These are phyloP conservation scores for Colletotrichum sp. DNA, from an alignment of 2,329 filamentous ascomycete genomes.

Conservation along the genomic window DNA sequence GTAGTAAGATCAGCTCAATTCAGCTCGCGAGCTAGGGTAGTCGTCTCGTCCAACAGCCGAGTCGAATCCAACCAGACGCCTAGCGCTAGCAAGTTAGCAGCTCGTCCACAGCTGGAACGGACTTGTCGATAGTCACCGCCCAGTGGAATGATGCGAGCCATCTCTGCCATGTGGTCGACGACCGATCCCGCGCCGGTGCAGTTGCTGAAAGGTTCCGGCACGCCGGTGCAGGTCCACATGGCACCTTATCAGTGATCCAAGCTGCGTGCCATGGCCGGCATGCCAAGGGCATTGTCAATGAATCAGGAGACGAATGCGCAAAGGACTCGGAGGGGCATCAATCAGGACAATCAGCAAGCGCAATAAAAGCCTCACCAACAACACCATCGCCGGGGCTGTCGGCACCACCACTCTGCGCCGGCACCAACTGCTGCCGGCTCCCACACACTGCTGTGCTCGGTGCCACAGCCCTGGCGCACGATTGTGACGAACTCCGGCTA, in stretches of 20 bases:
- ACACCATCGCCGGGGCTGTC: background rate
- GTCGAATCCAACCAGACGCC: background rate
- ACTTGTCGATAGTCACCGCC: conserved; percentile 6
- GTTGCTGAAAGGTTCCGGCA: background rate
- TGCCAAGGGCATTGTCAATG: background rate
- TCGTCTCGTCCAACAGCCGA: background rate
- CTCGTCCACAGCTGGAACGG: background rate
- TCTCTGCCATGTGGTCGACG: conserved; percentile 11
- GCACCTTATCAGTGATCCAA: background rate
- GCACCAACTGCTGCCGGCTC: conserved; percentile 5
- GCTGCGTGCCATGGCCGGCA: background rate
- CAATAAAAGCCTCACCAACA: background rate
- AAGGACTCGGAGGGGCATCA: background rate
- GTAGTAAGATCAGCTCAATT: background rate
- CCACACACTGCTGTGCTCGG: conserved; percentile 11
- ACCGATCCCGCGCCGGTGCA: background rate
- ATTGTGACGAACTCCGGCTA: background rate
- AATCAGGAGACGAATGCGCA: background rate
- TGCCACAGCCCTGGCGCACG: background rate
- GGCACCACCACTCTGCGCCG: background rate
- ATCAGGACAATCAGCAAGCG: background rate
- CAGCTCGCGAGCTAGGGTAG: background rate
- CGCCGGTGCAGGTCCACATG: background rate
- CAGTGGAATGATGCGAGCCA: background rate
- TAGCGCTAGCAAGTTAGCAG: background rate